phyloP scores from a whole-genome alignment of 257 asterid genomes.

The Solanum etuberosum region DNA sequence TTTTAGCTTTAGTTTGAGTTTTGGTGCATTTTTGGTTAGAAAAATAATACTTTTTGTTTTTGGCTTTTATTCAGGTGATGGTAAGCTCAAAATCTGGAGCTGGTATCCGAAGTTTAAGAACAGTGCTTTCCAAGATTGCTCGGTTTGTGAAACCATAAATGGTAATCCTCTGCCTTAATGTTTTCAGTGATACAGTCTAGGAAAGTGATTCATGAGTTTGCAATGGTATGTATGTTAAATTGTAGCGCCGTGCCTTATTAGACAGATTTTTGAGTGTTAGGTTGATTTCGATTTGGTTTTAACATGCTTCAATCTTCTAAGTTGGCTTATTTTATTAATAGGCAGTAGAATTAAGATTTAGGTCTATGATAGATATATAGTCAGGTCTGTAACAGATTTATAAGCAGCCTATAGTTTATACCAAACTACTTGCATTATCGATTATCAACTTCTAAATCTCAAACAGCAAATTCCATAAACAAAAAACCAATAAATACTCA shows the following conservation, averaged over 20 bases:
- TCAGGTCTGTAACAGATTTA: neutral
- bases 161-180: conserved; percentile 7
- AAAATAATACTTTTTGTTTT: neutral
- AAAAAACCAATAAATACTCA: neutral
- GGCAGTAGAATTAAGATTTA: neutral
- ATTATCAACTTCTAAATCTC: neutral
- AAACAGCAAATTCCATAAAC: neutral
- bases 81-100: conserved; percentile 94
- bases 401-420: neutral
- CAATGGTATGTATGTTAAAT: neutral
- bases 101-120: conserved; percentile 82
- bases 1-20: neutral
- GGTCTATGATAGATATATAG: no score
- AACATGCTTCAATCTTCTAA: neutral
- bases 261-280: neutral
- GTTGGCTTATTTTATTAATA: neutral
- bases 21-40: neutral
- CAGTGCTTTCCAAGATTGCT: conserved; percentile 65
- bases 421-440: neutral
- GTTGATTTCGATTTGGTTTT: neutral
- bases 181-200: neutral
- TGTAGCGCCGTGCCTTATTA: neutral
- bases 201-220: no score
- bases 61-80: conserved; percentile 62
- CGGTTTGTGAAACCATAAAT: conserved; percentile 49